A percentile compares a stretch with the other conserved stretches of the same genome.
phyloP scores from a whole-genome alignment of 805 yeast species.

The Saccharomycopsis oosterbeekiorum region DNA sequence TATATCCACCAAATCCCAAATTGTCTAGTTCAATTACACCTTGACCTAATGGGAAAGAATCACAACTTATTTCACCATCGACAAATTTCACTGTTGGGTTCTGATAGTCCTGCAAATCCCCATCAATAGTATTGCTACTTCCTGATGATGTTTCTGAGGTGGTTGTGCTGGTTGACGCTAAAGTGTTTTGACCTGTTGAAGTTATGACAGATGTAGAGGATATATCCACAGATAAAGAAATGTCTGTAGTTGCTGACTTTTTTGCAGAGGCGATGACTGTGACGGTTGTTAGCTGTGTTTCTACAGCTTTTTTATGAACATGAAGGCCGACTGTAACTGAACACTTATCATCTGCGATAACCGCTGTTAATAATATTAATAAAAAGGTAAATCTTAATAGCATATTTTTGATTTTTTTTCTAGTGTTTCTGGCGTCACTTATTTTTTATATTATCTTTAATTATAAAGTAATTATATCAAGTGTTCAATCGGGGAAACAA shows the following conservation, averaged over 20 bases:
- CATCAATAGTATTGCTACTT: constrained; percentile 21
- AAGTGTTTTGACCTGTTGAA: constrained; percentile 6
- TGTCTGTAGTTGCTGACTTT: not conserved
- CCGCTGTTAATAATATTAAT: not conserved
- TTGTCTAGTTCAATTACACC: constrained; percentile 57
- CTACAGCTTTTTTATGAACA: constrained; percentile 42
- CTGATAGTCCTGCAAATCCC: constrained; percentile 42
- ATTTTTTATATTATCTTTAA: too few species aligned
- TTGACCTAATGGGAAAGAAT: constrained; percentile 62
- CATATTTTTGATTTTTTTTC: not conserved
- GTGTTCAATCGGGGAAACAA: too few species aligned
- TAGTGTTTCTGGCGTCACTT: too few species aligned
- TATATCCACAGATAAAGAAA: constrained; percentile 25
- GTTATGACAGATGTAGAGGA: constrained; percentile 6
- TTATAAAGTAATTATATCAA: too few species aligned
- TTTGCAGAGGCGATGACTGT: constrained; percentile 28
- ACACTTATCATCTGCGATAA: constrained; percentile 4
- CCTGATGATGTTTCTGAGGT: constrained; percentile 14
- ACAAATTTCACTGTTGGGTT: constrained; percentile 44
- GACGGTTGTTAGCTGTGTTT: constrained; percentile 35
- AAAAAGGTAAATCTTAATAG: not conserved
- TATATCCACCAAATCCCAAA: constrained; percentile 45
- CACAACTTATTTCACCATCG: constrained; percentile 65
- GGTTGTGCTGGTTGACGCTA: constrained; percentile 21
- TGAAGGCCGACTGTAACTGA: constrained; percentile 21